Percentiles rank a stretch among this genome's conserved stretches.
These are phyloP conservation scores for Lactuca sativa DNA, from an alignment of 129 eudicot species.

Conservation along the genomic window DNA sequence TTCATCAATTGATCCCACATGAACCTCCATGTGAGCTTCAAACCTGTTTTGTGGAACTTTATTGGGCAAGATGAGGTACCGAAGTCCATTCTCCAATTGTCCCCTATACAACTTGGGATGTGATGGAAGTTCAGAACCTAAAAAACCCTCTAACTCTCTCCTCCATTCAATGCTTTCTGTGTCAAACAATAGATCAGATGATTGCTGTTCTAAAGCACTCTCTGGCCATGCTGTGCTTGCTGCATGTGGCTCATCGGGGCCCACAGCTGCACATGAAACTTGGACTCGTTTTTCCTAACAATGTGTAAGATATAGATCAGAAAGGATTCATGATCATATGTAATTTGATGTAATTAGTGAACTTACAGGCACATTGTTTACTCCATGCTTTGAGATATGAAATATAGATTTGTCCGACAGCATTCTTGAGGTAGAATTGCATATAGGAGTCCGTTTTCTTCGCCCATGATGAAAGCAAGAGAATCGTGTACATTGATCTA, in stretches of 20 bases:
- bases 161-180: conserved; percentile 46
- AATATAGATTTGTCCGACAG: conserved; percentile 68
- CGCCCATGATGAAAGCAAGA: conserved; percentile 65
- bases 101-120: conserved; percentile 91
- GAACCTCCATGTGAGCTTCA: conserved; percentile 99
- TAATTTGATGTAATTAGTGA: conserved; percentile 15
- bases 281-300: conserved; percentile 48
- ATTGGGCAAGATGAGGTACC: conserved; percentile 90
- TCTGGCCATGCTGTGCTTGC: conserved; percentile 96
- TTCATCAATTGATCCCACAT: conserved; percentile 96
- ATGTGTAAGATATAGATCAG: conserved; percentile 22
- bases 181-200: conserved; percentile 50
- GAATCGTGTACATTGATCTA: conserved; percentile 39
- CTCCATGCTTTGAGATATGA: conserved; percentile 45
- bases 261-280: conserved; percentile 72
- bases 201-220: conserved; percentile 70
- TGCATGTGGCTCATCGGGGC: conserved; percentile 99
- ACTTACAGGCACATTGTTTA: conserved; percentile 53
- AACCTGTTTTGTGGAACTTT: conserved; percentile 96
- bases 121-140: conserved; percentile 76
- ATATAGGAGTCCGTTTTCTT: conserved; percentile 39
- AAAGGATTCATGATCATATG: neutral
- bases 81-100: conserved; percentile 86
- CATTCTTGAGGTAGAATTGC: conserved; percentile 46
- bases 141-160: conserved; percentile 61